Base-by-base conservation (phyloP, 129 eudicot species). In the Chrysanthemum lavandulifolium region DNA sequence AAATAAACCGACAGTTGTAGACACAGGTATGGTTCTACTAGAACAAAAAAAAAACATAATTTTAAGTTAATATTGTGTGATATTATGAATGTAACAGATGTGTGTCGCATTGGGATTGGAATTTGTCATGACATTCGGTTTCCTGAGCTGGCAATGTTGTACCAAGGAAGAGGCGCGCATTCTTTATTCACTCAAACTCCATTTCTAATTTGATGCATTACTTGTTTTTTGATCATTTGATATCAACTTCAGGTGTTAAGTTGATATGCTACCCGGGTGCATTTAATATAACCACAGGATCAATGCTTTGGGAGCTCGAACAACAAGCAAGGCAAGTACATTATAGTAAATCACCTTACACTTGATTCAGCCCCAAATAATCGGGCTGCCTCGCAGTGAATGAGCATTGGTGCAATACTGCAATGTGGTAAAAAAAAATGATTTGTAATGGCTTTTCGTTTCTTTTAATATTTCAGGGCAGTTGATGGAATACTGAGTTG, bases 61-160 rank as follows among this genome's bases (percentile, higher is more conserved):
- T 23, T 23, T 23, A 3, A 48, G 10, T 36, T 36, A 12, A 43
- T 13, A 0, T 16, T 47, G 23, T 15, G 2, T 3, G 0, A 48
- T 48, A 29, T 27, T 23, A 58, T n/a, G 14, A 10, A 48, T 13
- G 5, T 48, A 33, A 55, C 79, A 84, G 88, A 84, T 61, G 60
- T 80, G 49, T 84, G 84, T 40, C 65, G 82, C 5, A 56, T 84
- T 49, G 82, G 88, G 13, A 73, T 80, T 13, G 88, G 88, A 47
- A 84, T 84, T 16, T 80, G 88, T 68, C 80, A 84, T 58, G 63
- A 58, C 63, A 58, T 58, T 58, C 63, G 63, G 63, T 58, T 58
- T 58, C 63, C 63, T 0, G 63, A 58, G 63, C 63, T 58, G 27
- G 63, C 63, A 58, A 58, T 58, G 63, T 58, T 58, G 25, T 58